Percentiles rank a stretch among this genome's conserved stretches.
These are phyloP conservation scores for Trichothecium sympodiale DNA, from an alignment of 2,329 filamentous ascomycete species.

Conservation along the genomic window DNA sequence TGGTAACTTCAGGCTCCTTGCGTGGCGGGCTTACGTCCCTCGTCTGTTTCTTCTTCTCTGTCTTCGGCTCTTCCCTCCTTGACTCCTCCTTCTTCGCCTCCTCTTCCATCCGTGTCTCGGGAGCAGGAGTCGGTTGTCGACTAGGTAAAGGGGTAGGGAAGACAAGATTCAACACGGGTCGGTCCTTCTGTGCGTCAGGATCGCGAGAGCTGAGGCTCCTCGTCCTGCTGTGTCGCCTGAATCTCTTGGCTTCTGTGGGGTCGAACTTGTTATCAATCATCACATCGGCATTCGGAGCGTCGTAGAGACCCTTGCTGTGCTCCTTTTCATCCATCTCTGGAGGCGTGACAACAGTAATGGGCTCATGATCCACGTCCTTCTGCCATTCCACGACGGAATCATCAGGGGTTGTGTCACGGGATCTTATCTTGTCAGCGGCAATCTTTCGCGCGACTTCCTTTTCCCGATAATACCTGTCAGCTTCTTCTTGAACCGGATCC, in stretches of 20 bases:
- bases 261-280: slow-evolving; percentile 47
- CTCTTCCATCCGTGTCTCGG: slow-evolving; percentile 11
- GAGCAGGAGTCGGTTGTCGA: slow-evolving; percentile 31
- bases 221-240: slow-evolving; percentile 17
- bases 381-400: slow-evolving; percentile 44
- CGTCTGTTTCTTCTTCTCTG: not conserved
- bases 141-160: slow-evolving; percentile 43
- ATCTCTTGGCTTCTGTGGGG: slow-evolving; percentile 35
- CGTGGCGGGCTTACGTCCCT: slow-evolving; percentile 6
- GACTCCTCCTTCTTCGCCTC: slow-evolving; percentile 6
- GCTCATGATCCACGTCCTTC: slow-evolving; percentile 17
- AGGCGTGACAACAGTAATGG: slow-evolving; percentile 40
- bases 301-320: slow-evolving; percentile 37
- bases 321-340: slow-evolving; percentile 27
- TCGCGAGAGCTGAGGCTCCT: slow-evolving; percentile 17
- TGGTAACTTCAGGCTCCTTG: slow-evolving; percentile 12
- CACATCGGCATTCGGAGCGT: slow-evolving; percentile 52
- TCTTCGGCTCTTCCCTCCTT: not conserved
- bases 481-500: slow-evolving; percentile 44
- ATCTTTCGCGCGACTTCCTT: slow-evolving; percentile 41
- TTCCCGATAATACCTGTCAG: slow-evolving; percentile 47
- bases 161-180: slow-evolving; percentile 50
- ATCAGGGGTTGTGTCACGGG: slow-evolving; percentile 39
- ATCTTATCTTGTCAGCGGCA: slow-evolving; percentile 40
- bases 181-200: slow-evolving; percentile 29